Base-by-base conservation (phyloP, 1,139 yeast genomes). In the Spathaspora sp. region DNA sequence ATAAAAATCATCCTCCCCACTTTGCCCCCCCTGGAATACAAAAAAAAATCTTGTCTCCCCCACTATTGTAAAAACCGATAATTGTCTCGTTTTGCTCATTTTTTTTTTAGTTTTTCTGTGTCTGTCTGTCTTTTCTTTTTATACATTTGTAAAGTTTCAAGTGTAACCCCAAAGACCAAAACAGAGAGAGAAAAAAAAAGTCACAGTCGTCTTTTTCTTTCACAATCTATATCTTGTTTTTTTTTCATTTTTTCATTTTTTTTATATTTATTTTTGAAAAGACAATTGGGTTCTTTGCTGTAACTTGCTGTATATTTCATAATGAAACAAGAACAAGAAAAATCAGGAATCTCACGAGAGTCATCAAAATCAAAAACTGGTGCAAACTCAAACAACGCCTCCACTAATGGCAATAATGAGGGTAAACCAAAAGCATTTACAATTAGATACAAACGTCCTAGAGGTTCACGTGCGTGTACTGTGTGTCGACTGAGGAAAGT, bases 401-500 rank as follows among this genome's bases (percentile, higher is more conserved):
- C n/a, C 13, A 15, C 7, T 11, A 18, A 18, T 13, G 36, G 36
- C 8, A 13, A 13, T 15, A 31, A 15, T 31, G 16, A 15, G 7
- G 10, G 18, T 31, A 72, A 65, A 65, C 81, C 76, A 27, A 74
- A 73, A 54, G 77, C 80, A 1, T 74, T 74, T 58, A 75, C 79
- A 43, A 74, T 74, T 56, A 74, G 73, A 53, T 76, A 74, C 54
- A 76, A 76, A 53, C 60, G 82, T 29, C 77, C 80, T 17, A 60
- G 84, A 48, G 81, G 83, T 2, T 64, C 76, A 7, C 59, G 80
- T 44, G 84, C 84, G 1, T 80, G 84, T 54, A 70, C 74, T 11
- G 76, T 75, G 11, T 85, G 91, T 61, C 82, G 87, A 46, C 75
- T 84, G n/a, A 66, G 91, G 38, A 85, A 85, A 59, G 91, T 84